These are phyloP conservation scores for Spencermartinsiella europaea DNA, from an alignment of 805 yeast genomes.

Conservation along the genomic window DNA sequence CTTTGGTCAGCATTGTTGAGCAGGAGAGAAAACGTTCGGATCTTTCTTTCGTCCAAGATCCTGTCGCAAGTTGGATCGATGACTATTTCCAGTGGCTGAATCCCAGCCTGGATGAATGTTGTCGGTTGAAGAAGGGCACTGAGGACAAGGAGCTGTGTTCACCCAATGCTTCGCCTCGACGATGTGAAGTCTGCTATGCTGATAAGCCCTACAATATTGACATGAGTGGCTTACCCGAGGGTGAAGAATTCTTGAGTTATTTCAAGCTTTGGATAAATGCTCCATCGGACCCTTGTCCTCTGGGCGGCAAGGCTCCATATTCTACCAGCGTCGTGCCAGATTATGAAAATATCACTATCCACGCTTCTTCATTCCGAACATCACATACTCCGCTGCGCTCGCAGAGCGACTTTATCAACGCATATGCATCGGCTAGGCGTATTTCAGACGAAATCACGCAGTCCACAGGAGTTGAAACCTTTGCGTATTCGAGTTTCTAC, in stretches of 20 bases:
- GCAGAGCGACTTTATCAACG: constrained; percentile 77
- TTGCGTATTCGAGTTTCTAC: constrained; percentile 92
- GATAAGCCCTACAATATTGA: constrained; percentile 59
- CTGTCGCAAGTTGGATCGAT: constrained; percentile 89
- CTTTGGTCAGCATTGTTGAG: constrained; percentile 74
- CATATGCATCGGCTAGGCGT: constrained; percentile 66
- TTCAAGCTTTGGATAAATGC: constrained; percentile 78
- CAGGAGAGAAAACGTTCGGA: constrained; percentile 71
- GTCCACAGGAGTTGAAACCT: constrained; percentile 48
- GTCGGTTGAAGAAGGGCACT: constrained; percentile 56
- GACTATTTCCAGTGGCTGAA: constrained; percentile 83
- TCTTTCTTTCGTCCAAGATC: constrained; percentile 65
- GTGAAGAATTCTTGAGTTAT: constrained; percentile 62
- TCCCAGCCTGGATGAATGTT: constrained; percentile 82
- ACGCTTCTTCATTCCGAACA: constrained; percentile 68
- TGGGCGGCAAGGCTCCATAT: constrained; percentile 95
- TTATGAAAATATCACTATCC: constrained; percentile 36
- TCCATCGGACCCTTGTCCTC: constrained; percentile 86
- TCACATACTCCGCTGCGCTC: constrained; percentile 75
- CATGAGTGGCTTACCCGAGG: constrained; percentile 82
- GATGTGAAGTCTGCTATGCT: constrained; percentile 68
- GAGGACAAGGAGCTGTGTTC: constrained; percentile 54
- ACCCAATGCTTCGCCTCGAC: constrained; percentile 60
- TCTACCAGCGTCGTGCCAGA: constrained; percentile 49
- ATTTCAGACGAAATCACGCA: constrained; percentile 48